Base-by-base conservation (phyloP, 768 basidiomycete genomes). In the Boletus subcaerulescens region DNA sequence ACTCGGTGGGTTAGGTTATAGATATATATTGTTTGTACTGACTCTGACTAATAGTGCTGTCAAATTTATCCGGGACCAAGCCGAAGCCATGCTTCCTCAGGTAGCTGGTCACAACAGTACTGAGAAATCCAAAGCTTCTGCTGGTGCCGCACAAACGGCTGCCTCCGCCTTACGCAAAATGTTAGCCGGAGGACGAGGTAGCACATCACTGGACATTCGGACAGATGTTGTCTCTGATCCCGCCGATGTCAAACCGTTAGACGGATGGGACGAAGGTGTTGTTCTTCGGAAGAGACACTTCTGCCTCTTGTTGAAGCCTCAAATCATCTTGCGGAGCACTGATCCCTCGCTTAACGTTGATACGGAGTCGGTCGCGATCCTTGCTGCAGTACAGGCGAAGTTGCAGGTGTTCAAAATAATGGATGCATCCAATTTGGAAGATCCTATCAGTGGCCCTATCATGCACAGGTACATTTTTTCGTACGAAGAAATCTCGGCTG, bases 221-320 rank as follows among this genome's bases (percentile, higher is more conserved):
- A 66, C 71, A 38, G 61, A 64, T 20, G 59, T 64, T 12, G 55
- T 61, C 5, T 70, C 73, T 22, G 60, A 66, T 35, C 65, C 71
- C 3, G 72, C 74, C 20, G 69, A 71, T 26, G 68, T 80, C 12
- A 80, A 87, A 50, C 87, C 89, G 12, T 67, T 90, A 50, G 75
- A 80, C 41, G 89, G 89, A 14, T 91, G 88, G 87, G 78, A 78
- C 26, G 83, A 87, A 35, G 86, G 85, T 1, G 84, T 90, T 45
- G 80, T 84, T 29, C 74, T 88, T 31, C 73, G 75, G 48, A 88
- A 88, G 61, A 83, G 84, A 40, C 83, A 93, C 65, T 88, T 89
- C 67, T 89, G 90, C 65, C 77, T 93, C n/a, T 78, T 98, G 33
- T 74, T 96, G 55, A 94, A 94, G 63, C 93, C 95, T 13, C 95